These are phyloP conservation scores for Exserohilum turcica DNA, from an alignment of 2,329 filamentous ascomycete species.

Conservation along the genomic window DNA sequence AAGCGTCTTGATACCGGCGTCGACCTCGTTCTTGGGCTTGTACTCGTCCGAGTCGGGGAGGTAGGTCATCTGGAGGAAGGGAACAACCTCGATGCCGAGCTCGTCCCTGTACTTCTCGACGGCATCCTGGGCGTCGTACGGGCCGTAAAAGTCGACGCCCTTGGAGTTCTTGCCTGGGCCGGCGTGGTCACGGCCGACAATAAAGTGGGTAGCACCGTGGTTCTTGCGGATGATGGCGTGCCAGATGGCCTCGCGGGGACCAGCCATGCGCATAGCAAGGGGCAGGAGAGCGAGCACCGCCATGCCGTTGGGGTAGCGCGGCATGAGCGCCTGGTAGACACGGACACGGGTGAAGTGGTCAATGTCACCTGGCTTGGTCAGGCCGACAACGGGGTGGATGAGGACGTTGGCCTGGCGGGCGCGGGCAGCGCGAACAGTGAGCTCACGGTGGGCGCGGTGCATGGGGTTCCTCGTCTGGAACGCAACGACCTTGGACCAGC, in stretches of 20 bases:
- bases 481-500: constrained; percentile 95
- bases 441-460: constrained; percentile 97
- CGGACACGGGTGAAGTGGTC: constrained; percentile 99
- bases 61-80: constrained; percentile 99
- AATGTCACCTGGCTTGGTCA: constrained; percentile 99
- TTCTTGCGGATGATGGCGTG: constrained; percentile 99
- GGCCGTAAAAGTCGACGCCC: constrained; percentile 95
- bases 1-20: constrained; percentile 76
- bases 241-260: constrained; percentile 97
- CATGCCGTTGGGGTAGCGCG: constrained; percentile 99
- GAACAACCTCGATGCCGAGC: constrained; percentile 97
- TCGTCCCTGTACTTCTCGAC: constrained; percentile 96
- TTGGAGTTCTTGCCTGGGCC: constrained; percentile 98
- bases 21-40: constrained; percentile 87
- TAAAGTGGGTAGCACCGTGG: constrained; percentile 98
- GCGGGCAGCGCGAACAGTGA: constrained; percentile 95
- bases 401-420: constrained; percentile 97
- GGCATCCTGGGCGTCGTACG: constrained; percentile 94
- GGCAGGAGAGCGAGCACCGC: constrained; percentile 92
- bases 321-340: constrained; percentile 95
- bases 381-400: constrained; percentile 96
- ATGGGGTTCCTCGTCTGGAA: constrained; percentile 99
- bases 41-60: constrained; percentile 97
- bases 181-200: constrained; percentile 97
- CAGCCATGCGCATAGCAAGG: constrained; percentile 98